Conservation (phyloP, 2,329 filamentous ascomycete genomes). For the Aspergillus fumigatiaffinis region DNA sequence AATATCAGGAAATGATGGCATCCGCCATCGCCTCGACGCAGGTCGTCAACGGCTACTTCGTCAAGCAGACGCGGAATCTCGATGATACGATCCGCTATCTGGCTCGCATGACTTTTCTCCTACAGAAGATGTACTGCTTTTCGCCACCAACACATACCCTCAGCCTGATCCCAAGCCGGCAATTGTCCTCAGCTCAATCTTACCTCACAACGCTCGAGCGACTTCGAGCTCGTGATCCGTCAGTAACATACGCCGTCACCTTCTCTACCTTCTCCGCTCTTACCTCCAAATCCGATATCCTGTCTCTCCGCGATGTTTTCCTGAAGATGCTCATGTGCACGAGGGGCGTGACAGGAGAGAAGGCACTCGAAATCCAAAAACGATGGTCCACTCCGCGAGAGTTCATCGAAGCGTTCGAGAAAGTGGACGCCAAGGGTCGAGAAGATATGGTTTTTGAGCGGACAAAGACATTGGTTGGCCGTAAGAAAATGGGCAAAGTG, state of each 20-base stretch:
- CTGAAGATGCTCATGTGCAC: constrained; percentile 86
- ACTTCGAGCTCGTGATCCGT: constrained; percentile 49
- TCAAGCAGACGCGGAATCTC: constrained; percentile 70
- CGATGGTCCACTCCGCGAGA: constrained; percentile 71
- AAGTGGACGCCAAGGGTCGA: constrained; percentile 51
- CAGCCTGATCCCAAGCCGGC: constrained; percentile 60
- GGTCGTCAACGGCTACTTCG: constrained; percentile 73
- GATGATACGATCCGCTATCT: constrained; percentile 77
- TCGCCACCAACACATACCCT: constrained; percentile 36
- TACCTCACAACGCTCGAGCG: constrained; percentile 63
- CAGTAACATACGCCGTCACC: constrained; percentile 57
- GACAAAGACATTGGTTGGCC: constrained; percentile 57
- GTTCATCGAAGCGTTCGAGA: constrained; percentile 66
- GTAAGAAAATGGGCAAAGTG: constrained; percentile 63
- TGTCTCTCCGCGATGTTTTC: constrained; percentile 70
- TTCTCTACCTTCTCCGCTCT: constrained; percentile 69
- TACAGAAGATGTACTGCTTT: constrained; percentile 58
- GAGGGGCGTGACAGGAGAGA: constrained; percentile 69
- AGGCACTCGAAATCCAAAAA: constrained; percentile 74
- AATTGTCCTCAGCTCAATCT: constrained; percentile 59
- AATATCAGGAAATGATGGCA: constrained; percentile 63
- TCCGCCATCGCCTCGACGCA: constrained; percentile 74
- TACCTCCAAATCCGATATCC: constrained; percentile 69
- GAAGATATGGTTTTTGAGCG: constrained; percentile 57
- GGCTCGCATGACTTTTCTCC: constrained; percentile 64